Base-by-base conservation (phyloP, 495 filamentous ascomycete genomes). In the Cairneyella variabilis region DNA sequence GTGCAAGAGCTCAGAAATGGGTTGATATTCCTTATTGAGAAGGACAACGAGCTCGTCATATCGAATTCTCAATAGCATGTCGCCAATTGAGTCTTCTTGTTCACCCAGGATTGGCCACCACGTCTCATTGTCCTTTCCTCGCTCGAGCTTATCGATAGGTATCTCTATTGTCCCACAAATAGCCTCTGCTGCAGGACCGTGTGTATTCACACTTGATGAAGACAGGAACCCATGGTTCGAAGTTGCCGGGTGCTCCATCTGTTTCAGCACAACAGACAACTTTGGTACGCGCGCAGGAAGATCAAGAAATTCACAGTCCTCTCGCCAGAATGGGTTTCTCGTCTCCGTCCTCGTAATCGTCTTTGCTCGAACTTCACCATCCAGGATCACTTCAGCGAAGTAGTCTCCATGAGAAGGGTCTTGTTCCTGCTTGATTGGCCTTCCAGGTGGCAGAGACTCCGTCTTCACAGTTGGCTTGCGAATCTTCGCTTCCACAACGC, bases 311-410 rank as follows among this genome's bases (percentile, higher is more conserved):
- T 87, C 82, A 60, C 89, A 91, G 37, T 92, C 90, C 71, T 97
- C 93, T 25, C 91, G 78, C 93, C 95, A 99, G 58, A 97, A 96
- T 0, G 91, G 93, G 62, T 83, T 90, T 45, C 80, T 82, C 12
- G 87, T 91, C 50, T 90, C 87, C 53, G 78, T 76, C 67, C 91
- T 91, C 18, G 88, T 84, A 22, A 85, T 85, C 9, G 93, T 97
- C 56, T 89, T 85, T 14, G 89, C 89, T 49, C 92, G 79, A 27
- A 92, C 81, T 60, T 97, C 90, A 11, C 88, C 88, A 68, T 97
- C 93, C 11, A 99, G 71, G 3, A 92, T 77, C n/a, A 97, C 83
- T 69, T 99, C 95, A 12, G 88, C 89, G 48, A 95, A 90, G 59
- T 92, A 96, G 56, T 86, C 80, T 18, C 76, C 77, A 5, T 69